Evolutionary conservation across 257 asterid genomes (phyloP).

Genomic region (Solanum boliviense): DNA sequence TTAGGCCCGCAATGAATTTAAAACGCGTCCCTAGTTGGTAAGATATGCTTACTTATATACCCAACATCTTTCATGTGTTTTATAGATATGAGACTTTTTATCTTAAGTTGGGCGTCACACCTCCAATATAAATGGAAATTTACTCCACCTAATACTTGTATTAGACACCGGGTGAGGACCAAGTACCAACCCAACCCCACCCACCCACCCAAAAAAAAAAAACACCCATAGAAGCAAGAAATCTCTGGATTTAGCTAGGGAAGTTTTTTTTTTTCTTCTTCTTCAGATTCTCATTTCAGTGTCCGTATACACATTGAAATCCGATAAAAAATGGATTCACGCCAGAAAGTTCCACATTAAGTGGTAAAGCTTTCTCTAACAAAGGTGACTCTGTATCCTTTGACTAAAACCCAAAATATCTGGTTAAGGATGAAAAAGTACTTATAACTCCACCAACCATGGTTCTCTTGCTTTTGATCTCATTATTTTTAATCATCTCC

Average conservation of each 20-base stretch:
- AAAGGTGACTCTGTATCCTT: fast-evolving
- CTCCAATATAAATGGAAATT: neutral
- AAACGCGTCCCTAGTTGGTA: neutral
- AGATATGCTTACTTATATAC: neutral
- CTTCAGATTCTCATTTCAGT: neutral
- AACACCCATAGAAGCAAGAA: neutral
- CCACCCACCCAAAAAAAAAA: neutral
- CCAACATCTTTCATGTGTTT: neutral
- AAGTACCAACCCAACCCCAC: too few species aligned
- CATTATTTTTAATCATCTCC: neutral
- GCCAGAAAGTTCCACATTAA: neutral
- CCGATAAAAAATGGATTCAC: too few species aligned
- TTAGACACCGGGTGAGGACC: neutral
- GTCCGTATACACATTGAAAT: too few species aligned
- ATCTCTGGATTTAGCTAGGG: neutral
- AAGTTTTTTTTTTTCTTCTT: neutral
- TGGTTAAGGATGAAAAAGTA: neutral
- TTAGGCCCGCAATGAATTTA: neutral
- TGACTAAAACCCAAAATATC: neutral
- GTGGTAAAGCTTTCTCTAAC: neutral
- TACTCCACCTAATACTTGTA: neutral
- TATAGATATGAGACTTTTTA: fast-evolving
- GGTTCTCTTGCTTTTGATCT: neutral
- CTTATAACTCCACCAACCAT: neutral
- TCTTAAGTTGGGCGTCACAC: neutral